Evolutionary conservation across 768 basidiomycete species (phyloP), one percentile per base, ranked within the genome.

Genomic region (Termitomyces sp.): DNA sequence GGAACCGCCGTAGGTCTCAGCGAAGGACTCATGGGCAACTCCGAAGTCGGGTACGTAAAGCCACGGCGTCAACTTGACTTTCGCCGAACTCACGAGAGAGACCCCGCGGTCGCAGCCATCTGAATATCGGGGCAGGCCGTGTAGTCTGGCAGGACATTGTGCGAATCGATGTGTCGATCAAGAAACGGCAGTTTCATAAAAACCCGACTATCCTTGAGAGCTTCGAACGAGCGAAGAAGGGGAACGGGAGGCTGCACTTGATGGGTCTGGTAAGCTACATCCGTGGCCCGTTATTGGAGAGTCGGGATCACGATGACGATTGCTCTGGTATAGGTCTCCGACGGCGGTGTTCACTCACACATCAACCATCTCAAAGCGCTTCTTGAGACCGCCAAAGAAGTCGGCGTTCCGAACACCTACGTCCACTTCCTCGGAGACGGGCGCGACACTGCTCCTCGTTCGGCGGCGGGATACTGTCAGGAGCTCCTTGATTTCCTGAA

Each of bases 111-210:
- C n/a, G n/a, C 14, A 96, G 94, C 4, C 94, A 97, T 69, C 75
- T 97, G 60, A 98, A 98, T 73, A 92, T 95, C 63, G 94, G 94
- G 35, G 95, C 95, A 54, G 95, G 94, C 0, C 86, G 94, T 22
- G 81, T 97, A 51, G 94, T 97, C 30, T 97, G 95, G 95, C 95
- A 98, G 71, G 95, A 98, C 66, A 98, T 98, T 64, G 95, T 97
- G 65, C 84, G 87, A 61, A 97, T 97, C 66, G 94, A 98, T 65
- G 88, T 94, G 48, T 80, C 87, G 20, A 96, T 98, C 73, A 87
- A 92, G 74, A 96, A 94, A 70, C 75, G 80, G 57, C 83, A 89
- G 64, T 96, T 96, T 74, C 86, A 94, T 73, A 85, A 91, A 70
- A 86, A 86, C 64, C 74, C 80, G 56, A 77, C 71, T 18, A 93